Percentiles rank a stretch among this genome's conserved stretches.
These are phyloP conservation scores for Elsinoe arachidis DNA, from an alignment of 2,329 filamentous ascomycete species.

Conservation along the genomic window DNA sequence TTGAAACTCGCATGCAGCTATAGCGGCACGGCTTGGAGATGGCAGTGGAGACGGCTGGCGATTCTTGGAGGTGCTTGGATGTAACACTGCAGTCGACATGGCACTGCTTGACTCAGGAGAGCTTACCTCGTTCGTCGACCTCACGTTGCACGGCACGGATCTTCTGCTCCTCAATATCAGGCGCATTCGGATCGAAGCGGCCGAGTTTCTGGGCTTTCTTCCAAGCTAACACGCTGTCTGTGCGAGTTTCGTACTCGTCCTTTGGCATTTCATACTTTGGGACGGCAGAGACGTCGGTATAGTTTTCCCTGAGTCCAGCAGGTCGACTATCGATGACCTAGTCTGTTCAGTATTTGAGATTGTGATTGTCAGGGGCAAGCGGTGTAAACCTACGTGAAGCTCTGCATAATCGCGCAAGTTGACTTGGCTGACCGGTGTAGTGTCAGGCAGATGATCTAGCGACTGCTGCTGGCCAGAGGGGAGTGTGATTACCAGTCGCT, in stretches of 20 bases:
- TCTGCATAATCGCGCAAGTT: conserved; percentile 66
- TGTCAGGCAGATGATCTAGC: conserved; percentile 57
- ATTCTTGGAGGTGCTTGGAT: neutral
- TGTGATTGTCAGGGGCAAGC: neutral
- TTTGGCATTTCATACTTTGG: conserved; percentile 86
- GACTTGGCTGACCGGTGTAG: conserved; percentile 58
- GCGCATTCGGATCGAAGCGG: conserved; percentile 82
- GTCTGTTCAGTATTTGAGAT: neutral
- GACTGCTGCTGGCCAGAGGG: conserved; percentile 54
- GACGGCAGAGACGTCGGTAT: conserved; percentile 69
- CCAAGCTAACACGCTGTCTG: conserved; percentile 87
- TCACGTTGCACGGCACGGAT: conserved; percentile 60
- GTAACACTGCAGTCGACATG: neutral
- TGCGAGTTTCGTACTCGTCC: conserved; percentile 74
- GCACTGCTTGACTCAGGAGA: neutral
- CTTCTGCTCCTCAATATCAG: conserved; percentile 63
- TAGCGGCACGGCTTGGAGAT: neutral
- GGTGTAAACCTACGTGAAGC: conserved; percentile 59
- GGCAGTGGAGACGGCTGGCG: neutral
- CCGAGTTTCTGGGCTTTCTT: conserved; percentile 94
- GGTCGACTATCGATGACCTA: conserved; percentile 77
- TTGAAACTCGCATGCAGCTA: neutral
- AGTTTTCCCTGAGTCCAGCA: conserved; percentile 64
- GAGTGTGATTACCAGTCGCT: conserved; percentile 65
- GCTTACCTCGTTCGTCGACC: conserved; percentile 55